Base-by-base conservation (phyloP, 176 grass and related monocot genomes). In the Pontederia crassipes region DNA sequence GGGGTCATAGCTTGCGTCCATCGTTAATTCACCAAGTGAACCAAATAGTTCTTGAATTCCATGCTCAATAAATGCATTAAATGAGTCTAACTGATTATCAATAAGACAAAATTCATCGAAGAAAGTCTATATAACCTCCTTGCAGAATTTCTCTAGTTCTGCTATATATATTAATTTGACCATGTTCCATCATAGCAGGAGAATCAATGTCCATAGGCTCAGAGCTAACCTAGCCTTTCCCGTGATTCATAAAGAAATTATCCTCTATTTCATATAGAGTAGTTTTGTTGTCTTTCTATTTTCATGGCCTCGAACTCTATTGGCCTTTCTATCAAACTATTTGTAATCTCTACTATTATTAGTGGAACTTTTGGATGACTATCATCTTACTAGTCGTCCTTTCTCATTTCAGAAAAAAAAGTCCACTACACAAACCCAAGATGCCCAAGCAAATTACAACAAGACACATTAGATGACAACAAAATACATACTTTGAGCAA, bases 1-100 rank as follows among this genome's bases (percentile, higher is more conserved):
- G 10, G 87, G 79, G 65, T 91, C 93, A 71, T 97, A 97, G 10
- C 76, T 71, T 2, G 87, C 87, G 49, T 97, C 87, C 4, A 97
- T 73, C 17, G 48, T 74, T 12, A 97, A 20, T 67, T 91, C 87
- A 28, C 87, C 93, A 26, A 97, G 67, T 0, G 84, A 85, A 80
- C 85, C 76, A 58, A 97, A 91, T 59, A 97, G 75, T 60, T 97
- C 87, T 51, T 88, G 87, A 47, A 97, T 67, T 18, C 93, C 93
- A 65, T 87, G 81, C 0, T 72, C 72, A 51, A 91, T 49, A 67
- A 97, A 97, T 10, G 85, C 70, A 11, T 97, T 91, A 29, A 88
- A 97, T 9, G 87, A 97, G 74, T 75, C 91, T 72, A 91, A 78
- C 69, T 97, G 93, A 70, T 97, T 87, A 48, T 78, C 82, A 62